Conservation (phyloP, 257 asterid species). For the Solanum chiquidenum region DNA sequence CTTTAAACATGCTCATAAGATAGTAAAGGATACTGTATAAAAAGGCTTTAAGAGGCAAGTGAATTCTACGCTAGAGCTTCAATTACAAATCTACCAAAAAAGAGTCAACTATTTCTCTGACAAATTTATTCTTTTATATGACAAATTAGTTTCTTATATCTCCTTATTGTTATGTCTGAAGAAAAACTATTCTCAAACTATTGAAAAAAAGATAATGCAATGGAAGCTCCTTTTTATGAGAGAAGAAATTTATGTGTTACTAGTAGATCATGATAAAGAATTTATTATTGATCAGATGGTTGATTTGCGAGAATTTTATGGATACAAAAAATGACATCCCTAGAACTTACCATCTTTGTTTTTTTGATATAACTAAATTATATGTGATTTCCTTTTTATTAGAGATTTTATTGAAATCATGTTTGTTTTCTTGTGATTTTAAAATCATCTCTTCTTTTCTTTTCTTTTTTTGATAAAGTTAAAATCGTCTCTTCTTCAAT, state of each 20-base stretch:
- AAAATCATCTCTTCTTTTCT: neutral
- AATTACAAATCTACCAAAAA: neutral
- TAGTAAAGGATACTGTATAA: neutral
- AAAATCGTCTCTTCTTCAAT: neutral
- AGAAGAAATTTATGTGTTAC: neutral
- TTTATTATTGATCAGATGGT: neutral
- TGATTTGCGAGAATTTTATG: neutral
- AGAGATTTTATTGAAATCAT: neutral
- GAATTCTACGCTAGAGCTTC: neutral
- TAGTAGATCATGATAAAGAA: neutral
- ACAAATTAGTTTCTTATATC: neutral
- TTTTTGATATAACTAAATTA: neutral
- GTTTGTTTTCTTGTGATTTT: neutral
- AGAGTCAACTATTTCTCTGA: neutral
- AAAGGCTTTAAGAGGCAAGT: neutral
- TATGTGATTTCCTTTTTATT: neutral
- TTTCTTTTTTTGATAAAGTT: neutral
- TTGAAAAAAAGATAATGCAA: neutral
- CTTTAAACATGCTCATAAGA: neutral
- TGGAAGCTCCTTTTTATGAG: too few species aligned
- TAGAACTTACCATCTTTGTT: neutral
- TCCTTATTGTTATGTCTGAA: neutral
- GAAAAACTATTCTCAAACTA: neutral
- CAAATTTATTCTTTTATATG: neutral
- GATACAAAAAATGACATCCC: neutral